Evolutionary conservation across 192 early-diverging fungal species (phyloP), one percentile per base, ranked within the genome.

Genomic region (Oehlia diaphana): DNA sequence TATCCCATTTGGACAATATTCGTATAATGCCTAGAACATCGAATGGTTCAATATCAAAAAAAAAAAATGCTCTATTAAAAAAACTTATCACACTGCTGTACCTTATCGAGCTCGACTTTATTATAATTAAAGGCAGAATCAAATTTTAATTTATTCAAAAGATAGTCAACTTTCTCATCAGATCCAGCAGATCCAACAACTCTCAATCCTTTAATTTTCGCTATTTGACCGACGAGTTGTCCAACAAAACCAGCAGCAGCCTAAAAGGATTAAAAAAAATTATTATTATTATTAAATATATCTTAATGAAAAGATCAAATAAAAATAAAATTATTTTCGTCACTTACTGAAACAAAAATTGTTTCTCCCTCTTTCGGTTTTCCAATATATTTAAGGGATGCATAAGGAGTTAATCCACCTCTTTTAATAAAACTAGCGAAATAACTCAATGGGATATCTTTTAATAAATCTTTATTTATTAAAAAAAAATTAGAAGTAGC

Each of bases 111-210:
- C 33, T 80, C 84, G 12, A 85, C 85, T 13, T 86, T 94, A 79
- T 94, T 96, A 90, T 96, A 96, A 86, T 96, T 96, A 87, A 96
- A 92, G 23, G 88, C 95, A 3, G 81, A 87, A 83, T 96, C 93
- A 42, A 92, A 92, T 7, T 91, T 90, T 69, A 92, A 81, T 63
- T 86, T 84, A 37, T 88, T 82, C 77, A 89, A 84, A 39, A 95
- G 84, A 72, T 86, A 88, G 37, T 85, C 86, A 28, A 92, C 90
- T 71, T 95, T 96, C 0, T 92, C 92, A 82, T 95, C 94, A 9
- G 87, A 86, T 2, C 94, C 94, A 14, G 92, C 92, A 42, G 87
- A 87, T 16, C 93, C 95, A 47, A 96, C 87, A 13, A 95, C 94
- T 28, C 84, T 85, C 73, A 93, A 83, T 1, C 94, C 95, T 76